Evolutionary conservation across 2,329 filamentous ascomycete species (phyloP), one percentile per base, ranked within the genome.

Genomic region (Fusarium palustre): DNA sequence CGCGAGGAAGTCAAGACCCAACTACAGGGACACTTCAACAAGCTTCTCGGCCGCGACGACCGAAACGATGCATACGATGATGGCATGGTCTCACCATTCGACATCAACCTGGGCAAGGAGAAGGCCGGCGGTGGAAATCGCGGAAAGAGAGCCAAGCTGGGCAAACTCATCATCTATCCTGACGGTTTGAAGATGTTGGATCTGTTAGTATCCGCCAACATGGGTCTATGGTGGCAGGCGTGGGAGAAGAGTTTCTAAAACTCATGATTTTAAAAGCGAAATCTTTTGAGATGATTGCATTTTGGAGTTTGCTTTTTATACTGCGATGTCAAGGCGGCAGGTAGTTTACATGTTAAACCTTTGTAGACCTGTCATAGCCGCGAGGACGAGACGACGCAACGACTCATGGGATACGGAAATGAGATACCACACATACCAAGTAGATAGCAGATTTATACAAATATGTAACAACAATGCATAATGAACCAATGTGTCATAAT

Each of bases 121-220:
- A 88, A 87, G 58, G 94, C 94, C 0, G 95, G 95, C 2, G 95
- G 95, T 24, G 95, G 95, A 0, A 91, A 92, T 75, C 87, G 91
- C 45, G 95, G 95, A 0, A 94, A 92, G 78, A 88, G 92, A 74
- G 94, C 93, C 5, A 99, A 99, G 82, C 82, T 99, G 73, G 96
- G 95, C 1, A 99, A 98, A 80, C 82, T 99, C 53, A 93, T 98
- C 53, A 86, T 99, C 38, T 88, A 94, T 72, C 90, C 95, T 58
- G 94, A 97, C 74, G 96, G 96, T 0, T 81, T 97, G 69, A 97
- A 97, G 83, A 98, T 99, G 95, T 80, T 98, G 74, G 96, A 99
- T 83, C 79, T 99, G 61, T 84, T 97, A 1, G 93, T 99, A 22
- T 93, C 95, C 6, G 92, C 94, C 13, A 97, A 97, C 76, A 88